Base-by-base conservation (phyloP, 768 basidiomycete species). In the Rhizopogon rudus region DNA sequence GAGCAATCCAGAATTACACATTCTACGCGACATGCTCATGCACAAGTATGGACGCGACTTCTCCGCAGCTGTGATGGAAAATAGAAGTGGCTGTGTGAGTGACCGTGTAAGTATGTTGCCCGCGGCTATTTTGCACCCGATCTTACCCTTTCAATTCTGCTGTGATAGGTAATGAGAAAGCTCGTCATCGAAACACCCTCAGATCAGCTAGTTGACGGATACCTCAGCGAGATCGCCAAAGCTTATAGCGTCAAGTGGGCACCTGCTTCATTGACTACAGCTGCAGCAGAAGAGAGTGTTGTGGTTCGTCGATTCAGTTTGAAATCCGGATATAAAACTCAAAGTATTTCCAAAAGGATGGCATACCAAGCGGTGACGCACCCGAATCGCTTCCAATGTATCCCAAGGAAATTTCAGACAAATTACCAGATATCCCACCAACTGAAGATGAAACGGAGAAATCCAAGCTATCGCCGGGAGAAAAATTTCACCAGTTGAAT, bases 41-140 rank as follows among this genome's bases (percentile, higher is more conserved):
- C 91, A 94, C 68, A 97, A 97, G 73, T 97, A 86, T 67, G 94
- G 96, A 16, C 84, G 96, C 20, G 92, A 94, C 45, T 98, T 91
- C 68, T 83, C 94, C 14, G 61, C 86, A 16, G 80, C 82, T n/a
- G 85, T 90, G 2, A 90, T 93, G 80, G 91, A 94, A 68, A 94
- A 96, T 68, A 81, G 77, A 43, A 84, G 88, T 61, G 75, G 77
- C 14, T 84, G 86, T 70, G 95, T 99, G 43, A 90, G 83, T 60
- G 84, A 88, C 48, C 84, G 97, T 57, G 92, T 93, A 72, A 71
- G 85, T 60, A 53, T 40, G 37, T 50, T 25, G 28, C 45, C 45
- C 22, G 43, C 45, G 41, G 28, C 17, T 17, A 29, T 17, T 33
- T 40, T 49, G 20, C 42, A 50, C 12, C 33, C 6, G 44, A 41